These are phyloP conservation scores for Capronia americana DNA, from an alignment of 2,329 filamentous ascomycete genomes.

Conservation along the genomic window DNA sequence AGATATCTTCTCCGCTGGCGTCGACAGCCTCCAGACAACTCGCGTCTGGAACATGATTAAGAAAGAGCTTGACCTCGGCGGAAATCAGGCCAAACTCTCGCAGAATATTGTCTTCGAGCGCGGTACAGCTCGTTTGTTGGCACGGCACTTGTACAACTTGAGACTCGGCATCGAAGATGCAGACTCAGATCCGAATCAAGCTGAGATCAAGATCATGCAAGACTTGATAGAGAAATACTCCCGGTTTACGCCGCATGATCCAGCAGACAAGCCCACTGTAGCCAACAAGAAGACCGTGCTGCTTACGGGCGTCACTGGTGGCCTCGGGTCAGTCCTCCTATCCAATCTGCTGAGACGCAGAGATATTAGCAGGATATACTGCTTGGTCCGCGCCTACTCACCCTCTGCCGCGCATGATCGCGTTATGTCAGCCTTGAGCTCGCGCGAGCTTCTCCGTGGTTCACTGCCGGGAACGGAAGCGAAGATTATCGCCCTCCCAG, in stretches of 20 bases:
- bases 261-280: conserved; percentile 10
- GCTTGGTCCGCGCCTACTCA: background rate
- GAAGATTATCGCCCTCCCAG: conserved; percentile 54
- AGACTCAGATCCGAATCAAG: conserved; percentile 37
- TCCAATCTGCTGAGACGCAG: conserved; percentile 51
- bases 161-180: conserved; percentile 19
- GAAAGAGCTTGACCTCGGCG: conserved; percentile 46
- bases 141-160: conserved; percentile 43
- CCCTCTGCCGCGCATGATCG: background rate
- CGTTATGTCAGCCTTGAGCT: background rate
- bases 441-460: background rate
- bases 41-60: conserved; percentile 47
- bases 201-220: conserved; percentile 53
- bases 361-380: conserved; percentile 7
- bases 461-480: background rate
- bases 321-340: conserved; percentile 66
- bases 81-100: conserved; percentile 48
- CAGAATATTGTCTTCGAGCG: conserved; percentile 66
- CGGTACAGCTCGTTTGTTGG: conserved; percentile 56
- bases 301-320: conserved; percentile 71
- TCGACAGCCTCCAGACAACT: conserved; percentile 32
- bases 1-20: conserved; percentile 33
- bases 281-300: conserved; percentile 20
- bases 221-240: conserved; percentile 53
- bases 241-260: conserved; percentile 21